A percentile compares a stretch with the other conserved stretches of the same genome.
These are phyloP conservation scores for Sporothrix dimorphospora DNA, from an alignment of 2,329 filamentous ascomycete genomes.

Conservation along the genomic window DNA sequence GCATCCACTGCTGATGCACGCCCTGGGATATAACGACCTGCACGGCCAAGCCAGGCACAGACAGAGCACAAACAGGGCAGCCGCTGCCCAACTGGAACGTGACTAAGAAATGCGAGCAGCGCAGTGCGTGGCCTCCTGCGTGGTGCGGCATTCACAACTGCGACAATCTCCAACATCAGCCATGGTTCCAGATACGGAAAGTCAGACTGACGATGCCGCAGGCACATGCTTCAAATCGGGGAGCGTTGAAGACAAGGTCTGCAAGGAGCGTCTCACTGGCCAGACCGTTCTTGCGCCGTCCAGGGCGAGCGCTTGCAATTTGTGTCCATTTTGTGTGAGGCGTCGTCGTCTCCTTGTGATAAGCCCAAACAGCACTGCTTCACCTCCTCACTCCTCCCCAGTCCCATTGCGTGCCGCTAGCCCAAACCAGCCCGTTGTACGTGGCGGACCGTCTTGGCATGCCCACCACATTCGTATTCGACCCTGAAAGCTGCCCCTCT, in stretches of 20 bases:
- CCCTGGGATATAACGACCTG: slow-evolving; percentile 14
- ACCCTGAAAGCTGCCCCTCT: not conserved
- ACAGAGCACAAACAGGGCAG: slow-evolving; percentile 11
- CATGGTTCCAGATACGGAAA: not conserved
- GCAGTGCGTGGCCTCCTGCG: not conserved
- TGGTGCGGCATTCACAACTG: slow-evolving; percentile 4
- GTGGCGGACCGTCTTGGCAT: slow-evolving; percentile 27
- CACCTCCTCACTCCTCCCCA: not conserved
- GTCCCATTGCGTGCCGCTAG: slow-evolving; percentile 10
- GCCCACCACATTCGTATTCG: slow-evolving; percentile 21
- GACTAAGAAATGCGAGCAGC: not conserved
- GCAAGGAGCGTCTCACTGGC: not conserved
- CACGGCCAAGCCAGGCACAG: slow-evolving; percentile 6
- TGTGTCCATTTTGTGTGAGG: too few species aligned
- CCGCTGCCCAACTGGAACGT: not conserved
- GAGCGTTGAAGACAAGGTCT: slow-evolving; percentile 9
- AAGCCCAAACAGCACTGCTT: not conserved
- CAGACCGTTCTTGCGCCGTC: not conserved
- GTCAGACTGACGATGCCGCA: not conserved
- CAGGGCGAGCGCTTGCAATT: not conserved
- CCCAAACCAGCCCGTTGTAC: slow-evolving; percentile 14
- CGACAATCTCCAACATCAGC: not conserved
- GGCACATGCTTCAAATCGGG: not conserved
- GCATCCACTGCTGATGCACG: not conserved
- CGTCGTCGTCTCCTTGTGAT: not conserved